Percentiles rank a stretch among this genome's conserved stretches.
Evolutionary conservation across 83 land plant genomes (phyloP).

Genomic region (Thuja plicata): DNA sequence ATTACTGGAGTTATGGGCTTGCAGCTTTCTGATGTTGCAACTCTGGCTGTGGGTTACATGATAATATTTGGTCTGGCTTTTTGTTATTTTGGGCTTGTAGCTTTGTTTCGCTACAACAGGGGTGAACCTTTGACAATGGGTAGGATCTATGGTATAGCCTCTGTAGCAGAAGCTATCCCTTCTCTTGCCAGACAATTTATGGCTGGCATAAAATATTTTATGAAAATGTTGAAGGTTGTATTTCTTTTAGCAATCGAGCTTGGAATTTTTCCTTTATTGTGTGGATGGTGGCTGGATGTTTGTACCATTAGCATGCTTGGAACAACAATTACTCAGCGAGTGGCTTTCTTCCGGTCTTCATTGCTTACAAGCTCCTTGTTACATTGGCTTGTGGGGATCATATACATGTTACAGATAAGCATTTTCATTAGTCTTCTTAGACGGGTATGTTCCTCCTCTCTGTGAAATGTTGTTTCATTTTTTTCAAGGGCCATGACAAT

Average conservation of each 20-base stretch:
- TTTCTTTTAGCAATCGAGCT: conserved; percentile 90
- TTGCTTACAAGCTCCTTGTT: conserved; percentile 86
- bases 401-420: conserved; percentile 97
- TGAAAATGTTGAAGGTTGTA: conserved; percentile 94
- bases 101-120: conserved; percentile 72
- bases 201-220: conserved; percentile 77
- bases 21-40: conserved; percentile 86
- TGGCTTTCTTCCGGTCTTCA: conserved; percentile 80
- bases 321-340: conserved; percentile 67
- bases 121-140: conserved; percentile 89
- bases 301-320: conserved; percentile 95
- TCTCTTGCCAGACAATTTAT: conserved; percentile 78
- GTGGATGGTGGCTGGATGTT: conserved; percentile 99
- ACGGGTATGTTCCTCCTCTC: conserved; percentile 55
- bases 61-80: conserved; percentile 59
- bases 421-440: conserved; percentile 95
- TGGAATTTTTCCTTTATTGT: conserved; percentile 93
- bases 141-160: conserved; percentile 72
- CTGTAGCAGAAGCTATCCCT: conserved; percentile 85
- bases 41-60: conserved; percentile 90
- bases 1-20: conserved; percentile 41
- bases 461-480: background rate
- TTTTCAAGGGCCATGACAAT: background rate
- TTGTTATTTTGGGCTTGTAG: conserved; percentile 68
- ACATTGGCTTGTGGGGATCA: conserved; percentile 97